Conservation (phyloP, 2,329 filamentous ascomycete genomes). For the Diaporthe eres region DNA sequence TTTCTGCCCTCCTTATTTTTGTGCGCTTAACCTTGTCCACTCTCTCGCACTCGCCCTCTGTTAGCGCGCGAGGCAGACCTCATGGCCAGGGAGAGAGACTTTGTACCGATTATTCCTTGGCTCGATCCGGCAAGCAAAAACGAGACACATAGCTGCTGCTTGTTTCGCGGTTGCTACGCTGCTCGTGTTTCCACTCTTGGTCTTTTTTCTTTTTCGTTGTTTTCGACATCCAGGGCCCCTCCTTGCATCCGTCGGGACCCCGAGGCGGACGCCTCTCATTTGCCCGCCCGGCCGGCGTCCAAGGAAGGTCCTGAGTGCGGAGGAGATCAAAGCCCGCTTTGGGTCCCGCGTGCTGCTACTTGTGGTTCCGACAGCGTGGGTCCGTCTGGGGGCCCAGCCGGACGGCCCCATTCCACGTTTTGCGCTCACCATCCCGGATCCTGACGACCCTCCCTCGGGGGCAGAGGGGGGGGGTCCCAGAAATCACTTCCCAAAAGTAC, state of each 20-base stretch:
- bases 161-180: neutral
- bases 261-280: neutral
- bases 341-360: constrained; percentile 7
- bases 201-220: neutral
- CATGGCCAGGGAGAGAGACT: neutral
- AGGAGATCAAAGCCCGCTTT: constrained; percentile 13
- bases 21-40: neutral
- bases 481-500: neutral
- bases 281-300: constrained; percentile 10
- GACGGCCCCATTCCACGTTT: constrained; percentile 32
- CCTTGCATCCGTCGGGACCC: constrained; percentile 18
- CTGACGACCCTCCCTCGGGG: neutral
- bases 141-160: constrained; percentile 9
- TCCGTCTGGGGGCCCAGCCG: constrained; percentile 14
- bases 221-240: neutral
- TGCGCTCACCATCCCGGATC: constrained; percentile 24
- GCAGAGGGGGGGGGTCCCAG: neutral
- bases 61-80: neutral
- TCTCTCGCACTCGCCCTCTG: neutral
- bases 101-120: neutral
- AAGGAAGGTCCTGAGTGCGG: neutral
- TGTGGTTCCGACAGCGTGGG: constrained; percentile 24
- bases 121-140: constrained; percentile 26
- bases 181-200: neutral
- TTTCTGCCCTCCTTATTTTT: neutral